These are phyloP conservation scores for Adiantum capillusveneris DNA, from an alignment of 75 land plant species.

Conservation along the genomic window DNA sequence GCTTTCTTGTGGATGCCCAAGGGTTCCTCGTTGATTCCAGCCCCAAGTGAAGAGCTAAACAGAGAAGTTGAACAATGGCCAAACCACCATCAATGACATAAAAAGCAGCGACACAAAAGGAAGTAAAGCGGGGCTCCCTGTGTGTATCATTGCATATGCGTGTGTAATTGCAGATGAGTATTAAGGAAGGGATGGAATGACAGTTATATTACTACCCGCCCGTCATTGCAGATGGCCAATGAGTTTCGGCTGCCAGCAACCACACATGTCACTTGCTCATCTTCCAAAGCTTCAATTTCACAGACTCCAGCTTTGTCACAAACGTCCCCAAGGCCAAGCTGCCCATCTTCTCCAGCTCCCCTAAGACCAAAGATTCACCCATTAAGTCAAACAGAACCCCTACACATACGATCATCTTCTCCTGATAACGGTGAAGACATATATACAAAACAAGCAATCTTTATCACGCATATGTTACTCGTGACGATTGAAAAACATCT, in stretches of 20 bases:
- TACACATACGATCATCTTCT: too few species aligned
- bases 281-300: conserved; percentile 34
- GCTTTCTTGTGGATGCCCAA: conserved; percentile 74
- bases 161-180: too few species aligned
- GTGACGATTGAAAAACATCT: too few species aligned
- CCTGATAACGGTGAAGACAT: too few species aligned
- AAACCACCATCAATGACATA: too few species aligned
- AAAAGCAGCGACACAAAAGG: conserved; percentile 2
- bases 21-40: conserved; percentile 90
- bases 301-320: conserved; percentile 68
- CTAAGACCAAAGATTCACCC: conserved; percentile 14
- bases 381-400: too few species aligned
- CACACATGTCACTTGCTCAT: conserved; percentile 37
- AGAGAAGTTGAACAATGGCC: too few species aligned
- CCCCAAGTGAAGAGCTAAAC: conserved; percentile 89
- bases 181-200: not conserved
- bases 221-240: conserved; percentile 74
- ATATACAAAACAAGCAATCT: too few species aligned
- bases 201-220: conserved; percentile 33
- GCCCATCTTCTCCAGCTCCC: conserved; percentile 98
- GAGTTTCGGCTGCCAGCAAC: conserved; percentile 94
- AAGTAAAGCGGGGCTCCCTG: not conserved
- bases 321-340: conserved; percentile 67
- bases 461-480: too few species aligned
- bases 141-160: too few species aligned